phyloP scores from a whole-genome alignment of 140 eudicot genomes.

The Stevia rebaudiana region DNA sequence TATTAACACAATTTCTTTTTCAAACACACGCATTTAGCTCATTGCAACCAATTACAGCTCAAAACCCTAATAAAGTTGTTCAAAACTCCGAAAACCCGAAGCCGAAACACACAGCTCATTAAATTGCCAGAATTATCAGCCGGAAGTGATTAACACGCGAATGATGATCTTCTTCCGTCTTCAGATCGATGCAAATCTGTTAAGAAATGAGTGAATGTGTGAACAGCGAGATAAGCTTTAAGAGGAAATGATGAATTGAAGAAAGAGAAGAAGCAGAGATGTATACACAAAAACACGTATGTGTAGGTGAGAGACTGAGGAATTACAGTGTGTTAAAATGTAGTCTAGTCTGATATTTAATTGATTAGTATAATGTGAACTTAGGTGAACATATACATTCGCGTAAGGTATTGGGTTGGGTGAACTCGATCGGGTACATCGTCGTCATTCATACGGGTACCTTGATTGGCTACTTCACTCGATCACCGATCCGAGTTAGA shows the following conservation, averaged over 20 bases:
- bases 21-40: conserved; percentile 9
- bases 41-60: neutral
- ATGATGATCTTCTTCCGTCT: neutral
- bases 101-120: neutral
- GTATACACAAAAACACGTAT: conserved; percentile 2
- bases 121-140: neutral
- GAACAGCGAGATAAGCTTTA: conserved; percentile 29
- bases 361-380: too few relatives aligned
- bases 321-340: conserved; percentile 24
- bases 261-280: conserved; percentile 32
- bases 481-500: too few relatives aligned
- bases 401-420: too few relatives aligned
- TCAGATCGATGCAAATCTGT: neutral
- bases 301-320: conserved; percentile 17
- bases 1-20: conserved; percentile 14
- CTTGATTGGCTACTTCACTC: too few relatives aligned
- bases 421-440: too few relatives aligned
- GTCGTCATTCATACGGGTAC: too few relatives aligned
- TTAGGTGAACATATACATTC: too few relatives aligned
- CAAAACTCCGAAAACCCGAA: conserved; percentile 2
- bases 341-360: neutral
- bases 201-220: conserved; percentile 22
- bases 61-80: conserved; percentile 15
- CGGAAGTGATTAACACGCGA: conserved; percentile 5
- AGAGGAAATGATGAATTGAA: conserved; percentile 32